These are phyloP conservation scores for Dunaliella primolecta DNA, from an alignment of 139 green algal genomes.

Conservation along the genomic window DNA sequence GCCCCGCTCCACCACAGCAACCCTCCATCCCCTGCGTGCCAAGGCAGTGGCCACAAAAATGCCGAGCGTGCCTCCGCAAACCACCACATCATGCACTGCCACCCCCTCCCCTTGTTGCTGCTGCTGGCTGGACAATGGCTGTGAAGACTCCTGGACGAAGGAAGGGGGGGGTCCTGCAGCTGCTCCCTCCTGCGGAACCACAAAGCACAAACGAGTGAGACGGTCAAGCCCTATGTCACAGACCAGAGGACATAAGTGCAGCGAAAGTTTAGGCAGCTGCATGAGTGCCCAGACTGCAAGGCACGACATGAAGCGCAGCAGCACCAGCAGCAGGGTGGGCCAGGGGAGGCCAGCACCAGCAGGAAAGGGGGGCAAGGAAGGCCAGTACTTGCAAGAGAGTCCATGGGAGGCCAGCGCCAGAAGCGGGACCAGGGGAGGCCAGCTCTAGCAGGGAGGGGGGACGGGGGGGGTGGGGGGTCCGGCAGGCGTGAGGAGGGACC, in stretches of 20 bases:
- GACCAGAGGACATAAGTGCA: neutral
- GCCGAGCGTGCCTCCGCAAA: constrained; percentile 82
- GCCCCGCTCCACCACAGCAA: constrained; percentile 88
- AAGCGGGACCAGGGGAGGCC: too few relatives aligned
- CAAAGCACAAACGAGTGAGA: too few relatives aligned
- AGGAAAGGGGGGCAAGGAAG: too few relatives aligned
- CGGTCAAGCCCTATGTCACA: too few relatives aligned
- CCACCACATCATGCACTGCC: constrained; percentile 64
- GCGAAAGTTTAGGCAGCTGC: neutral
- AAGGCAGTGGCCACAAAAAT: constrained; percentile 80
- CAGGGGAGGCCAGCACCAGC: neutral
- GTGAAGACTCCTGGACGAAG: neutral
- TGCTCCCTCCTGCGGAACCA: constrained; percentile 21
- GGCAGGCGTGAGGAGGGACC: too few relatives aligned
- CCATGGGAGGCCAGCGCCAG: too few relatives aligned
- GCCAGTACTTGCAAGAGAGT: too few relatives aligned
- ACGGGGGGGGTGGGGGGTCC: too few relatives aligned
- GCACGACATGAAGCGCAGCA: too few relatives aligned
- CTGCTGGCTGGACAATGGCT: neutral
- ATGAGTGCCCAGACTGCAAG: too few relatives aligned
- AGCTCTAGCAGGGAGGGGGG: too few relatives aligned
- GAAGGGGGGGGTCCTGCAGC: neutral
- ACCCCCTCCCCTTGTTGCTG: neutral
- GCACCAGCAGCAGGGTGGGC: too few relatives aligned
- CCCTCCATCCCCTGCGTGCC: constrained; percentile 60